Conservation (phyloP, 2,329 filamentous ascomycete genomes). For the Pyrenochaeta sp. region DNA sequence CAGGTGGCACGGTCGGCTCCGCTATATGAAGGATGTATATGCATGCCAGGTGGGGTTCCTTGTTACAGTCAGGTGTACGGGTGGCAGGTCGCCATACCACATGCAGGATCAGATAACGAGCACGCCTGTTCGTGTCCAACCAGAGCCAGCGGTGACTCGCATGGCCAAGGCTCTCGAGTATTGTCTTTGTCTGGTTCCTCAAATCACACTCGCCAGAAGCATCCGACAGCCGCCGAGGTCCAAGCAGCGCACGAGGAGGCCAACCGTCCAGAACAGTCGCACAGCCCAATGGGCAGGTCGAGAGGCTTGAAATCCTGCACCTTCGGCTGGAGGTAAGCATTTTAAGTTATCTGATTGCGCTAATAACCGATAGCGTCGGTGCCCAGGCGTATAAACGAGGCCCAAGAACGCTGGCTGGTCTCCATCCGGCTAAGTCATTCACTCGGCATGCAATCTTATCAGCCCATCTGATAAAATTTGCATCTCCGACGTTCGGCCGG, state of each 20-base stretch:
- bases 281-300: conserved; percentile 1
- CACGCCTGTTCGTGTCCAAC: conserved; percentile 6
- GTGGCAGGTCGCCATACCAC: conserved; percentile 6
- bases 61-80: not conserved
- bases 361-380: conserved; percentile 14
- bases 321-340: conserved; percentile 3
- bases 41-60: not conserved
- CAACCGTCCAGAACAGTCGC: not conserved
- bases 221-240: not conserved
- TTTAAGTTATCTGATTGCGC: conserved; percentile 41
- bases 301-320: conserved; percentile 5
- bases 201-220: conserved; percentile 1
- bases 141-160: conserved; percentile 11
- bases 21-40: conserved; percentile 5
- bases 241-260: not conserved
- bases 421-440: conserved; percentile 1
- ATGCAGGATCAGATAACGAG: conserved; percentile 13
- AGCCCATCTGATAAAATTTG: conserved; percentile 36
- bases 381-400: conserved; percentile 13
- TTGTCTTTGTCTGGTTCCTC: conserved; percentile 13
- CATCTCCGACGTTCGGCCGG: conserved; percentile 39
- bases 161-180: conserved; percentile 25
- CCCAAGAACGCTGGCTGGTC: not conserved
- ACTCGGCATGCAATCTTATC: conserved; percentile 31
- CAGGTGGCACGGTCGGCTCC: not conserved